Conservation (phyloP, 2,329 filamentous ascomycete species). For the Aspergillus sp. region DNA sequence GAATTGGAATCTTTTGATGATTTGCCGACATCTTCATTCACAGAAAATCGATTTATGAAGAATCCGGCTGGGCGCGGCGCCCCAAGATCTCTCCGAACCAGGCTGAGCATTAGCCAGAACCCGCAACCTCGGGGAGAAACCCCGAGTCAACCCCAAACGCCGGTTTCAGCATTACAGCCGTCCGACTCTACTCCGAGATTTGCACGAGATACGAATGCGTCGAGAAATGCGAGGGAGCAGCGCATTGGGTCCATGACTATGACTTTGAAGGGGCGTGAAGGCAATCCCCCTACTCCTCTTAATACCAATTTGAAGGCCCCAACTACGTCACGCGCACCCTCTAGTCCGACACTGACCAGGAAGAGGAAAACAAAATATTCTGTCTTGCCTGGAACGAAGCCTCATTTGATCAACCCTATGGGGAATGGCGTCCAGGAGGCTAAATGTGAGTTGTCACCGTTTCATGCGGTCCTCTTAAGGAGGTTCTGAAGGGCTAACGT, state of each 20-base stretch:
- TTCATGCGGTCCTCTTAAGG: conserved; percentile 3
- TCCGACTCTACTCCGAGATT: conserved; percentile 51
- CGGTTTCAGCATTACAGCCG: conserved; percentile 44
- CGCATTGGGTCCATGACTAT: conserved; percentile 40
- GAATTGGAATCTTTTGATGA: conserved; percentile 94
- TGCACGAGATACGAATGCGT: conserved; percentile 57
- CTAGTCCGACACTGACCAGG: conserved; percentile 40
- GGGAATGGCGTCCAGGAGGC: conserved; percentile 61
- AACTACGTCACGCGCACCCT: conserved; percentile 41
- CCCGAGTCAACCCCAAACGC: conserved; percentile 47
- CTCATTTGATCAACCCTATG: conserved; percentile 81
- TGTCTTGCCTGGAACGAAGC: conserved; percentile 46
- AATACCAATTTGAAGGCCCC: conserved; percentile 53
- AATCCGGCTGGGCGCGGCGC: conserved; percentile 61
- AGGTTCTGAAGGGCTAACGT: conserved; percentile 9
- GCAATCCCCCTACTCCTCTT: conserved; percentile 41
- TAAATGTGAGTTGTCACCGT: conserved; percentile 56
- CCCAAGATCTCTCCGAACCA: conserved; percentile 51
- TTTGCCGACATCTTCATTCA: conserved; percentile 72
- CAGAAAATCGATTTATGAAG: conserved; percentile 75
- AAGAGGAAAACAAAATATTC: conserved; percentile 33
- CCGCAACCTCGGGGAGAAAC: conserved; percentile 21
- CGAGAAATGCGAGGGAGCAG: conserved; percentile 55
- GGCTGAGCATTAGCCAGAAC: conserved; percentile 37
- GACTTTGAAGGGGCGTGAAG: conserved; percentile 29